Evolutionary conservation across 2,329 filamentous ascomycete genomes (phyloP).

Genomic region (Stagonosporopsis cucurbitacearum): DNA sequence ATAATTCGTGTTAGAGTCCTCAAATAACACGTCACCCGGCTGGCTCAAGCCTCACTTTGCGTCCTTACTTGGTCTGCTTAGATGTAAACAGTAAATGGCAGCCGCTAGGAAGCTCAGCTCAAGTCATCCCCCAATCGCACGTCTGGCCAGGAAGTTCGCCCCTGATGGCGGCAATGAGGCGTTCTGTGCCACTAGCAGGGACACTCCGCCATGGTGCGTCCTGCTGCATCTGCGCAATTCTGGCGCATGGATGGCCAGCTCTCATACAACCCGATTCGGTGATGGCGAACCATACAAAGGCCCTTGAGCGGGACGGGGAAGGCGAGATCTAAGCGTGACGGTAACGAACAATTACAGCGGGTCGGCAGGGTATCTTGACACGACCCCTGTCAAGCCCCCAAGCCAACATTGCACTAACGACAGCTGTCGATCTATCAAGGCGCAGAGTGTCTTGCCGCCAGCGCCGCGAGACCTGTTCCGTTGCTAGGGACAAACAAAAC

Average conservation of each 20-base stretch:
- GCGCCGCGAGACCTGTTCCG: conserved; percentile 7
- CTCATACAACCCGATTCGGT: background rate
- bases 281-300: background rate
- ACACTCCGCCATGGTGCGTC: conserved; percentile 1
- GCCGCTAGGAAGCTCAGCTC: conserved; percentile 1
- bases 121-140: background rate
- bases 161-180: conserved; percentile 19
- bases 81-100: background rate
- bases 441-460: conserved; percentile 23
- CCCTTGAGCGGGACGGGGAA: conserved; percentile 14
- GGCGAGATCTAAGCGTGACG: conserved; percentile 12
- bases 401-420: conserved; percentile 36
- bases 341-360: conserved; percentile 20
- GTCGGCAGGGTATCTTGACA: conserved; percentile 25
- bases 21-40: background rate
- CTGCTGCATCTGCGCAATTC: background rate
- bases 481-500: conserved; percentile 22
- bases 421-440: conserved; percentile 29
- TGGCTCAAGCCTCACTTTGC: background rate
- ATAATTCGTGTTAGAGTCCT: background rate
- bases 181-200: conserved; percentile 27
- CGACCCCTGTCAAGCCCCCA: conserved; percentile 33
- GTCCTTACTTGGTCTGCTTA: background rate
- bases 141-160: background rate
- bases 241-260: conserved; percentile 13